Conservation (phyloP, 805 yeast species). For the Ascoidea rubescens region DNA sequence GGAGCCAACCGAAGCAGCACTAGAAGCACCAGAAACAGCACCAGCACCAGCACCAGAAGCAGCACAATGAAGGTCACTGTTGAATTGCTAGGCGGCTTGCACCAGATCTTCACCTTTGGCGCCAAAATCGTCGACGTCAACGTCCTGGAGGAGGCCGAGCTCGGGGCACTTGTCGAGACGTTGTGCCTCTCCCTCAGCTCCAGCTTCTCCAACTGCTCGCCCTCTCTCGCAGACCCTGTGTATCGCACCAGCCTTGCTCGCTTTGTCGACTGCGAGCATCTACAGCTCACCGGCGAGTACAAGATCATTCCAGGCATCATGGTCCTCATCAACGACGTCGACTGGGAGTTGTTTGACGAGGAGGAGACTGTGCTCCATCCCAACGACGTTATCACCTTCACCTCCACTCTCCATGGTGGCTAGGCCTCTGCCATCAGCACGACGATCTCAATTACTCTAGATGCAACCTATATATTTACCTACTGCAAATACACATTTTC, state of each 20-base stretch:
- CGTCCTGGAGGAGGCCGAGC: slow-evolving; percentile 3
- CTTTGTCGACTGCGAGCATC: slow-evolving; percentile 4
- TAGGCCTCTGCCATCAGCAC: slow-evolving; percentile 17
- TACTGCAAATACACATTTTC: neutral
- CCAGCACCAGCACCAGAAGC: no score
- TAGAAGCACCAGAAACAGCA: no score
- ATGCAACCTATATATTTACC: slow-evolving; percentile 6
- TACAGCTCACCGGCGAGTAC: slow-evolving; percentile 6
- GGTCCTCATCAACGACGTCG: slow-evolving; percentile 85
- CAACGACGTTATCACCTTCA: slow-evolving; percentile 72
- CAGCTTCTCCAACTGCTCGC: neutral
- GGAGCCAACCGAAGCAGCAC: no score
- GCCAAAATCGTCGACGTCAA: slow-evolving; percentile 3
- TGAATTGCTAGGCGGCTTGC: slow-evolving; percentile 10
- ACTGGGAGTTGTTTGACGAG: slow-evolving; percentile 92
- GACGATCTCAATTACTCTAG: slow-evolving; percentile 11
- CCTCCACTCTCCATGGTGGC: slow-evolving; percentile 94
- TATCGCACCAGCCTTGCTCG: neutral
- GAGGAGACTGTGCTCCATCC: slow-evolving; percentile 65
- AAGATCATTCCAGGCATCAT: slow-evolving; percentile 54
- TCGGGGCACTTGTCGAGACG: slow-evolving; percentile 1
- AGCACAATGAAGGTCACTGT: slow-evolving; percentile 4
- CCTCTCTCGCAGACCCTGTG: neutral
- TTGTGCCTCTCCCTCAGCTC: neutral
- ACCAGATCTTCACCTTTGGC: slow-evolving; percentile 8